phyloP scores from a whole-genome alignment of 2,329 filamentous ascomycete genomes.

The Cladosporium austrohemisphaericum region DNA sequence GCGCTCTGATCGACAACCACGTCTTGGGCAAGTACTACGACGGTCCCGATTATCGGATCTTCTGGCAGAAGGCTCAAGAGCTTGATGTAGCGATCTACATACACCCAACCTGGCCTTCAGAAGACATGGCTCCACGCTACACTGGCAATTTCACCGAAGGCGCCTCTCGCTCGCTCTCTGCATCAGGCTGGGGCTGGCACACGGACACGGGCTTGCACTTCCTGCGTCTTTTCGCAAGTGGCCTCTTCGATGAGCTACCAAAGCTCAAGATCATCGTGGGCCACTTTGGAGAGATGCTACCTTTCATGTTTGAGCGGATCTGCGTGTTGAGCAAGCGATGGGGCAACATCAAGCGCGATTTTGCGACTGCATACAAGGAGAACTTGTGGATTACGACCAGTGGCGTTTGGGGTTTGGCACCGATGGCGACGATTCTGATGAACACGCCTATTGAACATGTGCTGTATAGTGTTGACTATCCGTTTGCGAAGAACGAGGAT shows the following conservation, averaged over 20 bases:
- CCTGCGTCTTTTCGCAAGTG: constrained; percentile 49
- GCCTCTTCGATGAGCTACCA: constrained; percentile 55
- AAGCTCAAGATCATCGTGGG: constrained; percentile 54
- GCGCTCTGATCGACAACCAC: constrained; percentile 37
- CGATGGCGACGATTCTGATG: constrained; percentile 42
- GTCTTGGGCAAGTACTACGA: constrained; percentile 35
- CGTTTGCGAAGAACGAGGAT: constrained; percentile 51
- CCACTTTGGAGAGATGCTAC: constrained; percentile 57
- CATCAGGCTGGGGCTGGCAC: constrained; percentile 51
- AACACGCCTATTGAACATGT: constrained; percentile 46
- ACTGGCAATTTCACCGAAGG: constrained; percentile 34
- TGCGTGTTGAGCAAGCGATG: constrained; percentile 28
- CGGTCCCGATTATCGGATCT: constrained; percentile 28
- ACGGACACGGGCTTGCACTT: constrained; percentile 48
- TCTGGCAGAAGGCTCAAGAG: constrained; percentile 35
- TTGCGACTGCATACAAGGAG: constrained; percentile 41
- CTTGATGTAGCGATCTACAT: constrained; percentile 52
- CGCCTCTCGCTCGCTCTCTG: constrained; percentile 35
- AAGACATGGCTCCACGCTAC: constrained; percentile 34
- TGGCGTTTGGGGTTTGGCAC: constrained; percentile 52
- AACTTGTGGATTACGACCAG: constrained; percentile 61
- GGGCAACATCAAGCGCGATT: constrained; percentile 35
- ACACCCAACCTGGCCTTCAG: constrained; percentile 46
- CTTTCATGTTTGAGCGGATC: constrained; percentile 53
- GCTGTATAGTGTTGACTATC: constrained; percentile 59